A percentile compares a stretch with the other conserved stretches of the same genome.
Conservation (phyloP, 345 rosid genomes). For the Bruguiera sexangula region DNA sequence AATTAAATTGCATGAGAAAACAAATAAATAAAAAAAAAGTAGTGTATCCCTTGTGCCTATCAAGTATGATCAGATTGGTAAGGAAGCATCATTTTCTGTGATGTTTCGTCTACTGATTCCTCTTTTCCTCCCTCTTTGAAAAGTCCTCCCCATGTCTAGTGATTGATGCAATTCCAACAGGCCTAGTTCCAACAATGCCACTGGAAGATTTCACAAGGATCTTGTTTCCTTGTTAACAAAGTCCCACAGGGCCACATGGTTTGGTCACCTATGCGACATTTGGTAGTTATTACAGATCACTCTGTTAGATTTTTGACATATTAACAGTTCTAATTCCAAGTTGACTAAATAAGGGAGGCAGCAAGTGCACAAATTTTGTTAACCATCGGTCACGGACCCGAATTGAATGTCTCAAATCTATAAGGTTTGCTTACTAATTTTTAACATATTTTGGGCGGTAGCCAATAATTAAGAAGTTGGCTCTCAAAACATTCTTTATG, state of each 20-base stretch:
- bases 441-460: too few species aligned
- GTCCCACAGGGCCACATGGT: conserved; percentile 28
- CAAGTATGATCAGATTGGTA: conserved; percentile 18
- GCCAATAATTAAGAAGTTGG: too few species aligned
- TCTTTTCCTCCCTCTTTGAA: conserved; percentile 15
- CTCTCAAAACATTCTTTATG: too few species aligned
- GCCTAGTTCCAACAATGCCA: conserved; percentile 19
- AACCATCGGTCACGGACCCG: too few species aligned
- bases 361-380: too few species aligned
- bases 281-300: conserved; percentile 7
- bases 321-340: too few species aligned
- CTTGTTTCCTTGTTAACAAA: conserved; percentile 26
- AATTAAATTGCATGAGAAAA: neutral
- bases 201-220: conserved; percentile 14
- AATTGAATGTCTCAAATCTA: too few species aligned
- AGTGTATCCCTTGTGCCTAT: conserved; percentile 9
- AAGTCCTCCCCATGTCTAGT: conserved; percentile 26
- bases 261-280: conserved; percentile 9
- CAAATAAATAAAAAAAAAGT: neutral
- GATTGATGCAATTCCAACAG: conserved; percentile 31
- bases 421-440: too few species aligned
- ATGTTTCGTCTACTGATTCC: conserved; percentile 10
- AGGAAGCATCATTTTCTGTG: conserved; percentile 38
- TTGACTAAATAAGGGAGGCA: too few species aligned
- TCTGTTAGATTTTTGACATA: neutral